A percentile compares a stretch with the other conserved stretches of the same genome.
These are phyloP conservation scores for Epichloe coenophiala DNA, from an alignment of 2,329 filamentous ascomycete species.

Conservation along the genomic window DNA sequence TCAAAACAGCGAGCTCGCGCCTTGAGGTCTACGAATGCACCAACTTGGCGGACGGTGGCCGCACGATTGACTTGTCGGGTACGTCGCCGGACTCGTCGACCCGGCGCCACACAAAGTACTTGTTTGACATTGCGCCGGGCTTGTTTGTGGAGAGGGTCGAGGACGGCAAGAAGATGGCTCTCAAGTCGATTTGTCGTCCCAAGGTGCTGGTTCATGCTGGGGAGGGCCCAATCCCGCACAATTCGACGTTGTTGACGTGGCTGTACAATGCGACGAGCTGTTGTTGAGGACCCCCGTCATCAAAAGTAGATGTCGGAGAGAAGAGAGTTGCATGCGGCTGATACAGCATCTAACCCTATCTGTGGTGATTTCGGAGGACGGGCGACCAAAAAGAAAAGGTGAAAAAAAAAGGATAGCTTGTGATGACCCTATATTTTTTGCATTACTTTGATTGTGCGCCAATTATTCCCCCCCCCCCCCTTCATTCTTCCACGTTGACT, in stretches of 20 bases:
- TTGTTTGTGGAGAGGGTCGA: slow-evolving; percentile 24
- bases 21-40: slow-evolving; percentile 24
- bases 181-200: slow-evolving; percentile 21
- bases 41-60: slow-evolving; percentile 20
- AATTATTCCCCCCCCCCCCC: neutral
- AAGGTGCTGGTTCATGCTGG: slow-evolving; percentile 19
- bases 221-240: slow-evolving; percentile 15
- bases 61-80: slow-evolving; percentile 16
- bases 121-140: slow-evolving; percentile 24
- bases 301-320: no score
- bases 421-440: no score
- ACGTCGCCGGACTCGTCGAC: slow-evolving; percentile 16
- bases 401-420: no score
- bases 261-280: slow-evolving; percentile 8
- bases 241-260: slow-evolving; percentile 21
- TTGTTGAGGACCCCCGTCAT: neutral
- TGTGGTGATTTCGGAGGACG: no score
- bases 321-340: no score
- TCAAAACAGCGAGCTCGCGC: slow-evolving; percentile 20
- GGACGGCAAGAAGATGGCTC: slow-evolving; percentile 17
- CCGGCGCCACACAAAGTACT: slow-evolving; percentile 19
- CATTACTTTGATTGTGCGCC: neutral
- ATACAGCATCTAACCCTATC: no score
- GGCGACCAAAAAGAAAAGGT: no score
- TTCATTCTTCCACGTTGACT: neutral